phyloP scores from a whole-genome alignment of 1,284 basidiomycete genomes.

The Apiotrichum montevideense region DNA sequence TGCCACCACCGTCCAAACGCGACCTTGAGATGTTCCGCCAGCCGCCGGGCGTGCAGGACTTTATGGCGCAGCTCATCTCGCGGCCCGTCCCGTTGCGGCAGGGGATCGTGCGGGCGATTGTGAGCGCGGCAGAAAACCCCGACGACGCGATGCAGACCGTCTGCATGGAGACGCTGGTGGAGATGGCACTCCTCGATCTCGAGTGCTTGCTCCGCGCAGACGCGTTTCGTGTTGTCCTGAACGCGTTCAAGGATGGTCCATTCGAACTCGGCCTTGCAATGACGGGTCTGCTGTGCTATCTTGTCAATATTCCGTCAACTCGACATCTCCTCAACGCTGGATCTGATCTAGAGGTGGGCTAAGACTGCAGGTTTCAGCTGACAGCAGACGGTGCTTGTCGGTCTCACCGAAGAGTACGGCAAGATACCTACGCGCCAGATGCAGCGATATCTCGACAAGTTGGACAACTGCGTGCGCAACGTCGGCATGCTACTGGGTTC shows the following conservation, averaged over 20 bases:
- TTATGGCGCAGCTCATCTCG: slow-evolving; percentile 14
- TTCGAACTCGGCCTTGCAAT: slow-evolving; percentile 76
- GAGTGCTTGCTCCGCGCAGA: slow-evolving; percentile 74
- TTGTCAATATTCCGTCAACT: slow-evolving; percentile 79
- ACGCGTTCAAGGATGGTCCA: slow-evolving; percentile 81
- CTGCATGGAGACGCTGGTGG: slow-evolving; percentile 82
- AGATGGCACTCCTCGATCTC: slow-evolving; percentile 81
- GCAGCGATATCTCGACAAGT: slow-evolving; percentile 59
- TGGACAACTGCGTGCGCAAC: slow-evolving; percentile 69
- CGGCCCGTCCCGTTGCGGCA: slow-evolving; percentile 48
- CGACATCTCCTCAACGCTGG: slow-evolving; percentile 73
- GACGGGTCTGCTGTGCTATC: slow-evolving; percentile 73
- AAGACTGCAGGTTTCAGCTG: too few relatives aligned
- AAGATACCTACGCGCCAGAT: slow-evolving; percentile 53
- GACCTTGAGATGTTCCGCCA: not conserved
- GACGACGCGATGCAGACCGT: slow-evolving; percentile 84
- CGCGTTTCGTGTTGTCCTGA: slow-evolving; percentile 79
- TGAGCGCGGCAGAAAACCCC: slow-evolving; percentile 82
- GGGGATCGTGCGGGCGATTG: slow-evolving; percentile 74
- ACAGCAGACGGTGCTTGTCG: slow-evolving; percentile 68
- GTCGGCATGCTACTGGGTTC: slow-evolving; percentile 78
- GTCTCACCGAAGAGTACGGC: slow-evolving; percentile 84
- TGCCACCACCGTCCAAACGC: slow-evolving; percentile 21
- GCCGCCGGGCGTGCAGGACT: not conserved
- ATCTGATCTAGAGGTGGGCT: slow-evolving; percentile 76